Base-by-base conservation (phyloP, 257 asterid species). In the Nicotiana attenuata region DNA sequence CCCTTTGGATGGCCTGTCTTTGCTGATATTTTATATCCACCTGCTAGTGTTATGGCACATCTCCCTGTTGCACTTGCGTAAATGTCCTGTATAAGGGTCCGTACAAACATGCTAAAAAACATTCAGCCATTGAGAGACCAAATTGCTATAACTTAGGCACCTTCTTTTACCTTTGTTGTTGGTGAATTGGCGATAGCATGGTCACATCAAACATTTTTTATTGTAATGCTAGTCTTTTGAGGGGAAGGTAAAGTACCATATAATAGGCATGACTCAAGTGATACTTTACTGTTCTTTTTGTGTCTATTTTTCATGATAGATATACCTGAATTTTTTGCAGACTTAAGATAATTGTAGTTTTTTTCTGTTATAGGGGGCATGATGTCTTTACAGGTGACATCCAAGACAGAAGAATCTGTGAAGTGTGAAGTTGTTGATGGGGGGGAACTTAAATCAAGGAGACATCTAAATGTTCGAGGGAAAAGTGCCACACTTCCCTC, bases 401-500 rank as follows among this genome's bases (percentile, higher is more conserved):
- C 94, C 65, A 95, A 93, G 91, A 93, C 91, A 28, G 89, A 85
- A 82, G 97, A 91, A 71, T 91, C 94, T 5, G 99, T 95, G 85
- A 92, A 86, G 84, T 95, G 99, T 89, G 97, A 93, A 90, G 99
- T 95, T 80, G 84, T 95, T 76, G 99, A 95, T 85, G 99, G 99
- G 52, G 99, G 99, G 77, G 99, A 95, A 87, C 97, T 95, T 71
- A 93, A 95, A 92, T 95, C 99, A 65, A 93, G 99, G 75, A 88
- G 98, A 29, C 99, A 95, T 91, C 92, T 95, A 77, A 95, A 95
- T 89, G 99, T 95, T 81, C 91, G 97, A 66, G 99, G 99, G 35
- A 95, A 95, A 91, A 95, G 99, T 63, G 99, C 99, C 10, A 95
- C 98, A 73, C 97, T 95, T 81, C 97, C 98, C 75, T 93, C 98